These are phyloP conservation scores for Stenocarpella maydis DNA, from an alignment of 2,329 filamentous ascomycete genomes.

Conservation along the genomic window DNA sequence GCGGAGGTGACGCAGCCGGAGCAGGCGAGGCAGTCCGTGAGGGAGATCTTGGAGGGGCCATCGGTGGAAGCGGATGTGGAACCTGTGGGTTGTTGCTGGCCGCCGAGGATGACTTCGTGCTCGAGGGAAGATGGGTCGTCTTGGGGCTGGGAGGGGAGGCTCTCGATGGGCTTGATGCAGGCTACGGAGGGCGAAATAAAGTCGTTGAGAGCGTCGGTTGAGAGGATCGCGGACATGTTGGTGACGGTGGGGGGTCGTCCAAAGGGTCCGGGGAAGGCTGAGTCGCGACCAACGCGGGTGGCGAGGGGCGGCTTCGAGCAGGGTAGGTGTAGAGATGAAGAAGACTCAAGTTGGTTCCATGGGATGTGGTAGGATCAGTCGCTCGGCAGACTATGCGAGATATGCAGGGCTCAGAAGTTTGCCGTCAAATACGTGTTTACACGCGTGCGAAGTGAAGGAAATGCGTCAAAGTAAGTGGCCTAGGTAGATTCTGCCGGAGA, in stretches of 20 bases:
- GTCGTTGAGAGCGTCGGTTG: constrained; percentile 95
- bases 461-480: background rate
- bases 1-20: constrained; percentile 98
- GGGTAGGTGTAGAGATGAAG: background rate
- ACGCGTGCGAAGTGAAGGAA: background rate
- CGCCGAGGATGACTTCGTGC: constrained; percentile 94
- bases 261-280: background rate
- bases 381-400: background rate
- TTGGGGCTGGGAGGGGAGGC: constrained; percentile 73
- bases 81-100: constrained; percentile 68
- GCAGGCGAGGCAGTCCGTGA: constrained; percentile 97
- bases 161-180: constrained; percentile 97
- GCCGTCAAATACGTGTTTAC: background rate
- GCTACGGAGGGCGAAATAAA: constrained; percentile 98
- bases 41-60: constrained; percentile 86
- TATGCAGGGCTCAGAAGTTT: background rate
- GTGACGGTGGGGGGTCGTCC: constrained; percentile 40
- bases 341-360: background rate
- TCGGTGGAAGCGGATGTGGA: constrained; percentile 60
- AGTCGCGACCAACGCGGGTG: constrained; percentile 11
- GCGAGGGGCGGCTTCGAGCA: constrained; percentile 7
- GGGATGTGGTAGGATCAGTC: background rate
- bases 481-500: constrained; percentile 17
- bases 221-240: constrained; percentile 94
- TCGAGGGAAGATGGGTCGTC: constrained; percentile 51